These are phyloP conservation scores for Immersiporthe knoxdaviesiana DNA, from an alignment of 2,329 filamentous ascomycete species.

Conservation along the genomic window DNA sequence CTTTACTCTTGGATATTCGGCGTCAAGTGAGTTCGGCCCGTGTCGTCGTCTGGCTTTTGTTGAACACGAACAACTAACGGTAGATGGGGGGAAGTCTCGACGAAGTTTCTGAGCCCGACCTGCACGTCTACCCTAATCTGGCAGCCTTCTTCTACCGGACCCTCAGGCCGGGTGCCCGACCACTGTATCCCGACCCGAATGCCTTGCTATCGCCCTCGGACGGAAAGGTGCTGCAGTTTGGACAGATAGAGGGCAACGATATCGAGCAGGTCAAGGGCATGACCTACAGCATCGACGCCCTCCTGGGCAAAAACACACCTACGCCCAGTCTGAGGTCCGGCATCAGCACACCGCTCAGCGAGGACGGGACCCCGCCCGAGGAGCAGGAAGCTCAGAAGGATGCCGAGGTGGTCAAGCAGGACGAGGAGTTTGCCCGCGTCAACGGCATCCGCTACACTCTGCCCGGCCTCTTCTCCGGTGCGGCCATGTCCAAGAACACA, in stretches of 20 bases:
- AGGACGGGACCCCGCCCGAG: conserved; percentile 41
- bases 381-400: conserved; percentile 45
- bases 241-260: conserved; percentile 87
- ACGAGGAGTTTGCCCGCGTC: conserved; percentile 91
- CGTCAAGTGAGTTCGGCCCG: conserved; percentile 62
- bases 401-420: conserved; percentile 72
- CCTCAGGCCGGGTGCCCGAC: conserved; percentile 84
- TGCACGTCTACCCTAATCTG: conserved; percentile 89
- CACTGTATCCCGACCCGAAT: conserved; percentile 78
- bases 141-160: conserved; percentile 97
- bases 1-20: conserved; percentile 90
- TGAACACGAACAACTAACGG: conserved; percentile 33
- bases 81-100: conserved; percentile 65
- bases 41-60: conserved; percentile 7
- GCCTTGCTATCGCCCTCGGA: conserved; percentile 88
- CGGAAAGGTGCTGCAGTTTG: conserved; percentile 88
- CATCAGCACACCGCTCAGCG: conserved; percentile 27
- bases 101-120: conserved; percentile 85
- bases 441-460: conserved; percentile 97
- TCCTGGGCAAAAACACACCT: conserved; percentile 72
- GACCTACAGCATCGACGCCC: conserved; percentile 93
- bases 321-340: conserved; percentile 51
- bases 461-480: conserved; percentile 83
- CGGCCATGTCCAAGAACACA: conserved; percentile 47
- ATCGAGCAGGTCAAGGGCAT: conserved; percentile 99